These are phyloP conservation scores for Chlorella sp. DNA, from an alignment of 139 green algal genomes.

Conservation along the genomic window DNA sequence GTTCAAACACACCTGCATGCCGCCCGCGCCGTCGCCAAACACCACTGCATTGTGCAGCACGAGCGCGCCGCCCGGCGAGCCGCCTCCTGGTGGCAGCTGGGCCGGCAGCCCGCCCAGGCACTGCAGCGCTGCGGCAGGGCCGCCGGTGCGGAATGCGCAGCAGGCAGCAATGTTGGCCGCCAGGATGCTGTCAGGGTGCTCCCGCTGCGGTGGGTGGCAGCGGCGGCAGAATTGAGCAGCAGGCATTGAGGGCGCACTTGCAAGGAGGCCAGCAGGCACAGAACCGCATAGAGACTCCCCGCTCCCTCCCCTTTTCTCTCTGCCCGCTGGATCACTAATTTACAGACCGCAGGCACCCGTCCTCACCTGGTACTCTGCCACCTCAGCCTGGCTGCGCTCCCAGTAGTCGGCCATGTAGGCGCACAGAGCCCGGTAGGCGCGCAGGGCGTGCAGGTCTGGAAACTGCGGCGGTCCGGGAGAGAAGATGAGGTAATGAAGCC, in stretches of 20 bases:
- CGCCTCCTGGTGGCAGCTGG: neutral
- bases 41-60: constrained; percentile 17
- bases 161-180: constrained; percentile 25
- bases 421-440: constrained; percentile 12
- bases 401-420: constrained; percentile 25
- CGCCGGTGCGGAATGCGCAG: neutral
- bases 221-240: neutral
- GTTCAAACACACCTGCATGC: constrained; percentile 10
- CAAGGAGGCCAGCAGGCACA: neutral
- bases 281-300: too few relatives aligned
- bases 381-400: constrained; percentile 4
- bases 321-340: too few relatives aligned
- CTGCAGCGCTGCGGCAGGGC: neutral
- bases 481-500: too few relatives aligned
- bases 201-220: neutral
- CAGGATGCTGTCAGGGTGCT: constrained; percentile 16
- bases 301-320: too few relatives aligned
- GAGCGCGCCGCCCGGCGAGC: neutral
- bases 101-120: neutral
- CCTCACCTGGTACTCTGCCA: constrained; percentile 5
- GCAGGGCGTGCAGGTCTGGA: constrained; percentile 5
- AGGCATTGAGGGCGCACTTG: too few relatives aligned
- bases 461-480: neutral
- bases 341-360: too few relatives aligned
- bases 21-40: constrained; percentile 2